Evolutionary conservation across 306 rosid species (phyloP).

Genomic region (Begonia fuchsioides): DNA sequence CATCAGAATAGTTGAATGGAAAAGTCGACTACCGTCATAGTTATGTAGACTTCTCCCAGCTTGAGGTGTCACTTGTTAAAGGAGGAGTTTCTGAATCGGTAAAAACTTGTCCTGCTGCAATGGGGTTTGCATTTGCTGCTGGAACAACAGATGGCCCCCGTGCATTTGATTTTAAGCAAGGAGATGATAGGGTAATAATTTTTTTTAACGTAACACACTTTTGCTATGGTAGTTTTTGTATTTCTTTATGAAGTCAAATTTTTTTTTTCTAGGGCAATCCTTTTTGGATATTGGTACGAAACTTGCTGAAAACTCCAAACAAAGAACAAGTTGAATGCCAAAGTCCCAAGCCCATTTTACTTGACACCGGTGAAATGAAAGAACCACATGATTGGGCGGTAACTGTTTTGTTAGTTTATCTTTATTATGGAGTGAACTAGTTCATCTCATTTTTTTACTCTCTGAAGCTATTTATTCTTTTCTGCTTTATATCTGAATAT

Average conservation of each 20-base stretch:
- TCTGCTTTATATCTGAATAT: too few relatives aligned
- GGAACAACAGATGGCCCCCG: constrained; percentile 98
- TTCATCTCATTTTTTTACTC: too few relatives aligned
- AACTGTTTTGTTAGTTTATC: constrained; percentile 18
- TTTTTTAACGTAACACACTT: not conserved
- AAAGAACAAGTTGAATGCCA: constrained; percentile 71
- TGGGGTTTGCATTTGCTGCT: constrained; percentile 93
- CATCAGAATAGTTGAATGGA: constrained; percentile 54
- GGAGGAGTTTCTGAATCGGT: constrained; percentile 41
- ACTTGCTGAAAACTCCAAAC: constrained; percentile 47
- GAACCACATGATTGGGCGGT: constrained; percentile 93
- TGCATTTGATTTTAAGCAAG: constrained; percentile 85
- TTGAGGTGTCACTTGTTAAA: constrained; percentile 44
- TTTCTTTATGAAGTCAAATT: constrained; percentile 4
- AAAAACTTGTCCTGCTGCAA: constrained; percentile 88
- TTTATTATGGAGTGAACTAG: too few relatives aligned
- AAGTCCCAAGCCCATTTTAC: constrained; percentile 77
- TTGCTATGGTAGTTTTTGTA: not conserved
- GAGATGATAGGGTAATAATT: constrained; percentile 58
- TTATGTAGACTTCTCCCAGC: constrained; percentile 62
- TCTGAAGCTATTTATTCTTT: too few relatives aligned
- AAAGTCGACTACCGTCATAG: constrained; percentile 64
- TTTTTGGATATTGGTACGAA: constrained; percentile 70
- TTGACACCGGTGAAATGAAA: constrained; percentile 90
- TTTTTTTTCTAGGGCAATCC: constrained; percentile 50